Evolutionary conservation across 1,284 basidiomycete species (phyloP).

Genomic region (Cryptococcus sp.): DNA sequence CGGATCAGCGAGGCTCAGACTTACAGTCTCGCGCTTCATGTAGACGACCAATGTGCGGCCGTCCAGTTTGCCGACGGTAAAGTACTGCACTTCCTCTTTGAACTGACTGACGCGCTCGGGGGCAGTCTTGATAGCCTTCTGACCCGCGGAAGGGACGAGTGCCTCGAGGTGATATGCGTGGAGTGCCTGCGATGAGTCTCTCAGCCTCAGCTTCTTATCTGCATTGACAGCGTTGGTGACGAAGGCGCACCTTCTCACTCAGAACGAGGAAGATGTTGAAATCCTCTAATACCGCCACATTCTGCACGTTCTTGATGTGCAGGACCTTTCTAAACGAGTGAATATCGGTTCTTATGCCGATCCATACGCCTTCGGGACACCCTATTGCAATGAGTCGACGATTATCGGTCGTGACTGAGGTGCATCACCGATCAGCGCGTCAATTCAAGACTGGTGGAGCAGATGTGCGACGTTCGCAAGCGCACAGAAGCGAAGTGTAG

Average conservation of each 20-base stretch:
- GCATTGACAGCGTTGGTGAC: no score
- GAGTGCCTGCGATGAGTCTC: conserved; percentile 19
- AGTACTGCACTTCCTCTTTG: conserved; percentile 84
- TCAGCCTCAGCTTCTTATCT: conserved; percentile 1
- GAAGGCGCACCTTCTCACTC: conserved; percentile 72
- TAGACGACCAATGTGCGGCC: conserved; percentile 87
- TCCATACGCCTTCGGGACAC: conserved; percentile 95
- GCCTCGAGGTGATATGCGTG: conserved; percentile 92
- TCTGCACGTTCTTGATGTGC: conserved; percentile 85
- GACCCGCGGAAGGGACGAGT: conserved; percentile 73
- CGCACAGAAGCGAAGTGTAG: background rate
- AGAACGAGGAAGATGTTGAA: conserved; percentile 94
- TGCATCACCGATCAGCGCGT: conserved; percentile 1
- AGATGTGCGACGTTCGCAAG: background rate
- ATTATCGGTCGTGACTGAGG: conserved; percentile 73
- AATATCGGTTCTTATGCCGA: conserved; percentile 86
- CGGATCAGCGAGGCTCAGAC: conserved; percentile 35
- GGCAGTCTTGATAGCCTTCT: conserved; percentile 43
- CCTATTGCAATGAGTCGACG: conserved; percentile 86
- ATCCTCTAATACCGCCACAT: conserved; percentile 90
- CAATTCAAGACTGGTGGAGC: background rate
- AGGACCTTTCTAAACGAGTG: conserved; percentile 83
- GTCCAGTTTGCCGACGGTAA: conserved; percentile 82
- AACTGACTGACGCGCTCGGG: conserved; percentile 86
- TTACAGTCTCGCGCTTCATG: conserved; percentile 91